These are phyloP conservation scores for Trichoderma breve DNA, from an alignment of 2,329 filamentous ascomycete genomes.

Conservation along the genomic window DNA sequence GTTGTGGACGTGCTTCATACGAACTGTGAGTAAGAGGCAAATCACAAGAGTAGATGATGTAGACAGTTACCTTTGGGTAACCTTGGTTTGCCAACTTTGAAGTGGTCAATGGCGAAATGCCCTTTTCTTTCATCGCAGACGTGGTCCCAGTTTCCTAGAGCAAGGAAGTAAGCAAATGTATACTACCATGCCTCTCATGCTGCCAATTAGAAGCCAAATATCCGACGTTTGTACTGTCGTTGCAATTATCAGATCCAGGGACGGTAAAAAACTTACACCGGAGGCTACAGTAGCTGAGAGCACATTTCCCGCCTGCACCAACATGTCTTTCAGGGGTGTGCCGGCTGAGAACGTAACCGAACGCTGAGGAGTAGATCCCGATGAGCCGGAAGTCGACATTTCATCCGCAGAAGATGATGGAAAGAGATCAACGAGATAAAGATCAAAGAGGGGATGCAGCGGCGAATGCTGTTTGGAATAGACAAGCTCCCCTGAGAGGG, in stretches of 20 bases:
- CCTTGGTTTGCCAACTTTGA: slow-evolving; percentile 57
- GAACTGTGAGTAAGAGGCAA: slow-evolving; percentile 23
- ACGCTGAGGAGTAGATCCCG: slow-evolving; percentile 31
- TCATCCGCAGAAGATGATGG: slow-evolving; percentile 5
- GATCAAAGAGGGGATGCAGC: slow-evolving; percentile 18
- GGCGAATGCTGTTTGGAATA: slow-evolving; percentile 20
- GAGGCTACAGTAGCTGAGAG: slow-evolving; percentile 20
- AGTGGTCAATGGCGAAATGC: slow-evolving; percentile 48
- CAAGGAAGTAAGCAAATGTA: not conserved
- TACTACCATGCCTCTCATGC: not conserved
- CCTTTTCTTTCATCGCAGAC: slow-evolving; percentile 37
- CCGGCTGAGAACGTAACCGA: slow-evolving; percentile 21
- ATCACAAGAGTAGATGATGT: slow-evolving; percentile 18
- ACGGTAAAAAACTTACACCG: slow-evolving; percentile 23
- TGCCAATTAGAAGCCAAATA: not conserved
- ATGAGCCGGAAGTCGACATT: slow-evolving; percentile 34
- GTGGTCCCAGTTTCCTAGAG: not conserved
- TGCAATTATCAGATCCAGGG: not conserved
- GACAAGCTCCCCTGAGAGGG: slow-evolving; percentile 30
- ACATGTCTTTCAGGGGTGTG: slow-evolving; percentile 26
- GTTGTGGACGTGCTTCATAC: slow-evolving; percentile 50
- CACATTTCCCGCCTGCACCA: slow-evolving; percentile 21
- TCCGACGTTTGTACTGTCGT: not conserved
- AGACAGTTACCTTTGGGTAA: slow-evolving; percentile 48
- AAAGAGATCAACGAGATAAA: not conserved